phyloP scores from a whole-genome alignment of 2,329 filamentous ascomycete genomes.

The Alternaria novae-zelandiae region DNA sequence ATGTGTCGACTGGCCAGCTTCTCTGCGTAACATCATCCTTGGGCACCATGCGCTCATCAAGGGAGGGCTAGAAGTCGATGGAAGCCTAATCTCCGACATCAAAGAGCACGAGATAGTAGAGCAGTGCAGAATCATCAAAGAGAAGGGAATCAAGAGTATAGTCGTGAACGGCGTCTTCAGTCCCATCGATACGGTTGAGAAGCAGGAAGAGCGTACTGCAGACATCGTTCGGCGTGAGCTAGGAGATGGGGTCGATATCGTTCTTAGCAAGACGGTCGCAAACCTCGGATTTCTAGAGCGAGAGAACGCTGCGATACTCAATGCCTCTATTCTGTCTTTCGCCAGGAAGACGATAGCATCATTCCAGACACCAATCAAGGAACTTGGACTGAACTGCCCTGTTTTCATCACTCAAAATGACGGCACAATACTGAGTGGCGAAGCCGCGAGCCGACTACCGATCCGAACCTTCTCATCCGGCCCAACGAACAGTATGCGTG shows the following conservation, averaged over 20 bases:
- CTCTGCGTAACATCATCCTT: slow-evolving; percentile 54
- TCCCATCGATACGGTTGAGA: slow-evolving; percentile 61
- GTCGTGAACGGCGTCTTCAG: slow-evolving; percentile 65
- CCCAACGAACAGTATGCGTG: slow-evolving; percentile 61
- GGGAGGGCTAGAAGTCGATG: slow-evolving; percentile 59
- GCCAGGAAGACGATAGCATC: slow-evolving; percentile 54
- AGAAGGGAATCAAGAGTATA: slow-evolving; percentile 54
- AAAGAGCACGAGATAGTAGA: slow-evolving; percentile 54
- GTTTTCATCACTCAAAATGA: slow-evolving; percentile 62
- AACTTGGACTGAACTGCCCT: slow-evolving; percentile 54
- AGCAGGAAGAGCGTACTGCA: slow-evolving; percentile 60
- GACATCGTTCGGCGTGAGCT: slow-evolving; percentile 57
- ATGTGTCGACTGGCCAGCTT: slow-evolving; percentile 57
- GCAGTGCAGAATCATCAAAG: slow-evolving; percentile 53
- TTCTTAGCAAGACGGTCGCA: slow-evolving; percentile 59
- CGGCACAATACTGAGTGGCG: slow-evolving; percentile 57
- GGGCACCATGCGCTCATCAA: slow-evolving; percentile 56
- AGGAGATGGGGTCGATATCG: slow-evolving; percentile 55
- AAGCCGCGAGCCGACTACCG: slow-evolving; percentile 55
- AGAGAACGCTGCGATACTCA: slow-evolving; percentile 60
- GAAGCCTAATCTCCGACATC: slow-evolving; percentile 53
- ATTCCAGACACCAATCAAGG: slow-evolving; percentile 55
- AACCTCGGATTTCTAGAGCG: slow-evolving; percentile 59
- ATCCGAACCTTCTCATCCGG: slow-evolving; percentile 61
- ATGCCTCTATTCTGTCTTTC: slow-evolving; percentile 57